phyloP scores from a whole-genome alignment of 2,329 filamentous ascomycete genomes.

The Metarhizium humberi region DNA sequence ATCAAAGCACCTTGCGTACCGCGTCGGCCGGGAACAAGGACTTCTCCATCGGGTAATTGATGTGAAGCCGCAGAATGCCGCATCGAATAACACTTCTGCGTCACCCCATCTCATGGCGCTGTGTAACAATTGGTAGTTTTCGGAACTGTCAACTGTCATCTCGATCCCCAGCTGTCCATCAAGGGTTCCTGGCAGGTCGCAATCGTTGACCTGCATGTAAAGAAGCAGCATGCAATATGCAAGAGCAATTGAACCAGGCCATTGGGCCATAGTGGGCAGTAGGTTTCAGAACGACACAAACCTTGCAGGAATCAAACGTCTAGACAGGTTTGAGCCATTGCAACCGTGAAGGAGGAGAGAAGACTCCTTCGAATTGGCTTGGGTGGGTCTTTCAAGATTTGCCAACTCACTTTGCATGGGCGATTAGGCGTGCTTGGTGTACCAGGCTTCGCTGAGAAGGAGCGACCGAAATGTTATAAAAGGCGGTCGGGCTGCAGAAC shows the following conservation, averaged over 20 bases:
- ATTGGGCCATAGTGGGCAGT: background rate
- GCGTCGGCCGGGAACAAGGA: too few species aligned
- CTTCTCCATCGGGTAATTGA: background rate
- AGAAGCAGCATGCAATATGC: background rate
- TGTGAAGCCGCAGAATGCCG: background rate
- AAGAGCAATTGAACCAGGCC: background rate
- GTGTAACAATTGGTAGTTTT: background rate
- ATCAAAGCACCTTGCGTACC: too few species aligned
- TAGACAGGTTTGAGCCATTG: background rate
- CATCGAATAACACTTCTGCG: background rate
- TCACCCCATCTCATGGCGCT: background rate
- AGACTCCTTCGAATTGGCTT: background rate
- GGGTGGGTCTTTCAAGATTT: conserved; percentile 5
- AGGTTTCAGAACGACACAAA: background rate
- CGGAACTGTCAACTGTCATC: background rate
- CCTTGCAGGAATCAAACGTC: background rate
- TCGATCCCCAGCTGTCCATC: background rate
- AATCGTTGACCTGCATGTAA: background rate
- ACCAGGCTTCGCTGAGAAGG: conserved; percentile 3
- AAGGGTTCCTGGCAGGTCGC: background rate
- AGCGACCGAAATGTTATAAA: conserved; percentile 6
- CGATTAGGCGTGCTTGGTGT: background rate
- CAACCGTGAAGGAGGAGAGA: background rate
- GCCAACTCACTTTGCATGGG: conserved; percentile 11
- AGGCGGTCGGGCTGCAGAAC: conserved; percentile 2